These are phyloP conservation scores for Mollisia scopiformis DNA, from an alignment of 2,329 filamentous ascomycete species.

Conservation along the genomic window DNA sequence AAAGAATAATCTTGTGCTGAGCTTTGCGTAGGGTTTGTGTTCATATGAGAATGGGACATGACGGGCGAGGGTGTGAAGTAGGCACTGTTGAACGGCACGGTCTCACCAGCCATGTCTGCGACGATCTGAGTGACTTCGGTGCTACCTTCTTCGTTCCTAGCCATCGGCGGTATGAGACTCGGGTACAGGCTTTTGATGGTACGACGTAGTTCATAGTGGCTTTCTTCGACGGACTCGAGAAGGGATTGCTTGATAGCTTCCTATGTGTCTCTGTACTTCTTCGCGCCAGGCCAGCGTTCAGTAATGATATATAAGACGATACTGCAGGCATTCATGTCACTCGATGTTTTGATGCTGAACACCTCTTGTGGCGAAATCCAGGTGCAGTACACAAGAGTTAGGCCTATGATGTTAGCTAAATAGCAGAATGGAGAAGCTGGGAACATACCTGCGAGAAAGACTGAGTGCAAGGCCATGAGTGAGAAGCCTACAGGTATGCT, in stretches of 20 bases:
- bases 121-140: constrained; percentile 7
- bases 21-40: not conserved
- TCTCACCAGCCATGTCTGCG: constrained; percentile 2
- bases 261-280: constrained; percentile 18
- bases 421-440: too few species aligned
- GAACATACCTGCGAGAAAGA: constrained; percentile 32
- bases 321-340: constrained; percentile 34
- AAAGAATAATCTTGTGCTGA: not conserved
- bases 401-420: too few species aligned
- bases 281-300: constrained; percentile 23
- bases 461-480: constrained; percentile 35
- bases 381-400: constrained; percentile 37
- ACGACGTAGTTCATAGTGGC: constrained; percentile 4
- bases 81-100: not conserved
- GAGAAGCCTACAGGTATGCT: constrained; percentile 33
- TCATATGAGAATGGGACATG: not conserved
- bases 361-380: constrained; percentile 33
- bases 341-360: constrained; percentile 26
- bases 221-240: constrained; percentile 13
- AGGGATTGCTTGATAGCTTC: constrained; percentile 17
- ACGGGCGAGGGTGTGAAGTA: not conserved
- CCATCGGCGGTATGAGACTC: constrained; percentile 1
- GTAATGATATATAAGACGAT: constrained; percentile 32
- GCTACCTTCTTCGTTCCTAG: constrained; percentile 8
- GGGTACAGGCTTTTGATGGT: constrained; percentile 9